A percentile compares a stretch with the other conserved stretches of the same genome.
phyloP scores from a whole-genome alignment of 768 basidiomycete species.

The Serendipita indica region DNA sequence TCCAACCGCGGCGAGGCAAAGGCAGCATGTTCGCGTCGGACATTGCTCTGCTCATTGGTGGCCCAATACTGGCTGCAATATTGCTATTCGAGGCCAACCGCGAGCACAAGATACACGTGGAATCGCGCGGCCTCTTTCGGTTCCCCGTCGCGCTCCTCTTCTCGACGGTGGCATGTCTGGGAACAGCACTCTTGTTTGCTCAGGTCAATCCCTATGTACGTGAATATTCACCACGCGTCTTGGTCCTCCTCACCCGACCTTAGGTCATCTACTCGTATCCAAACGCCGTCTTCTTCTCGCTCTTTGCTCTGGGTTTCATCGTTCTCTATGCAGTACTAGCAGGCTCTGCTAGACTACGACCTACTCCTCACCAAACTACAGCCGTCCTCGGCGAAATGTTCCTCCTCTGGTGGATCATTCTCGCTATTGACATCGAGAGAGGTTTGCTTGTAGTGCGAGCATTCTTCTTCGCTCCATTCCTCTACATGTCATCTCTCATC shows the following conservation, averaged over 20 bases:
- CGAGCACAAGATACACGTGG: background rate
- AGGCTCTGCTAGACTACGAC: background rate
- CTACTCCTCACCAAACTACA: constrained; percentile 2
- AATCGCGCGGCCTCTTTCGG: background rate
- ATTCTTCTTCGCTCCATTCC: constrained; percentile 4
- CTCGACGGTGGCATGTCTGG: background rate
- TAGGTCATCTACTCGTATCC: constrained; percentile 8
- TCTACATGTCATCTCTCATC: background rate
- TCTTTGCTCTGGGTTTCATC: background rate
- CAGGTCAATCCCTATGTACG: constrained; percentile 7
- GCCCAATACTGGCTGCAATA: background rate
- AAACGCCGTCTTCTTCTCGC: constrained; percentile 8
- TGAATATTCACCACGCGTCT: background rate
- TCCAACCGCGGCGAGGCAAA: constrained; percentile 1
- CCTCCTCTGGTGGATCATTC: background rate
- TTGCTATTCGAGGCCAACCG: constrained; percentile 4
- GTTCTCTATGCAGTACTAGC: constrained; percentile 2
- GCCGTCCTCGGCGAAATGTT: background rate
- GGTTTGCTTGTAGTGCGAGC: background rate
- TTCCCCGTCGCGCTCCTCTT: background rate
- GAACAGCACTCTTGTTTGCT: background rate
- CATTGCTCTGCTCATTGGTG: constrained; percentile 1
- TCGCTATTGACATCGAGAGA: background rate
- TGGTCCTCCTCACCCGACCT: background rate
- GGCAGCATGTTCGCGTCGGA: background rate